Percentiles rank a stretch among this genome's conserved stretches.
Evolutionary conservation across 148 eudicot genomes (phyloP).

Genomic region (Bassia scoparia): DNA sequence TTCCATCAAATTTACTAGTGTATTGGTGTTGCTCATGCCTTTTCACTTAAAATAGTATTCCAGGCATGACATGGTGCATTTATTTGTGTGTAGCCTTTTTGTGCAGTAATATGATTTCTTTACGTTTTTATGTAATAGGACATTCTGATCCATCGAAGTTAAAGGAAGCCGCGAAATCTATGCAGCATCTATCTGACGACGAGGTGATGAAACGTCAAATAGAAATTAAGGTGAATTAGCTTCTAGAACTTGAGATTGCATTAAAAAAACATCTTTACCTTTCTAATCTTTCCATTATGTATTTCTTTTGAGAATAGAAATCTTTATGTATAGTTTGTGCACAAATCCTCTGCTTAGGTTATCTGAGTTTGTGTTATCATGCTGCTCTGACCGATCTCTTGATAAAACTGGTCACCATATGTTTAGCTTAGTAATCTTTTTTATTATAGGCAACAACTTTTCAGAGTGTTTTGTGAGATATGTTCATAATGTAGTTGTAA

Average conservation of each 20-base stretch:
- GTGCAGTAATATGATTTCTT: background rate
- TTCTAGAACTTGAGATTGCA: background rate
- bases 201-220: constrained; percentile 66
- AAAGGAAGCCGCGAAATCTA: constrained; percentile 57
- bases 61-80: background rate
- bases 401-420: background rate
- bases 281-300: background rate
- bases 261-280: background rate
- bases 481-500: too few species aligned
- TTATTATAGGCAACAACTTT: background rate
- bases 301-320: background rate
- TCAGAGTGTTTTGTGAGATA: too few species aligned
- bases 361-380: background rate
- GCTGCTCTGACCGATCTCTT: background rate
- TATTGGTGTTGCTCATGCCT: background rate
- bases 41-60: constrained; percentile 3
- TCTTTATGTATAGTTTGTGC: background rate
- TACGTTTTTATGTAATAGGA: constrained; percentile 39
- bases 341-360: background rate
- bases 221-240: constrained; percentile 61
- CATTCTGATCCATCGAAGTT: constrained; percentile 86
- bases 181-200: constrained; percentile 56
- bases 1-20: background rate
- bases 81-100: background rate
- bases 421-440: background rate